A percentile compares a stretch with the other conserved stretches of the same genome.
Evolutionary conservation across 148 eudicot genomes (phyloP).

Genomic region (Drosera capensis): DNA sequence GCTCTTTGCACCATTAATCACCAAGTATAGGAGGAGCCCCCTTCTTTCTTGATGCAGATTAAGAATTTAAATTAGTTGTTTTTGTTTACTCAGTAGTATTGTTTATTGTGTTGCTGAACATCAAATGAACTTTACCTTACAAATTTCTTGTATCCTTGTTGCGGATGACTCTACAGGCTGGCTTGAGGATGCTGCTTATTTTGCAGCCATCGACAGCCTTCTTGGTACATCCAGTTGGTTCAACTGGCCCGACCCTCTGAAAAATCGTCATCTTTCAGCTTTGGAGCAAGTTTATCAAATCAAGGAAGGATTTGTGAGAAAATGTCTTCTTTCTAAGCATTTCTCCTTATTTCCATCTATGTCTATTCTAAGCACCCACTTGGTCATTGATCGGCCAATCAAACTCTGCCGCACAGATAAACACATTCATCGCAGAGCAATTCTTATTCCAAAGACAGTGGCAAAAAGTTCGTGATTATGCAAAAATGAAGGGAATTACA

Average conservation of each 20-base stretch:
- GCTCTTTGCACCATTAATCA: too few relatives aligned
- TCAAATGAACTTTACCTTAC: neutral
- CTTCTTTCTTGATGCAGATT: too few relatives aligned
- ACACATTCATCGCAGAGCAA: slow-evolving; percentile 72
- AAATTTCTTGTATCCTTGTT: slow-evolving; percentile 1
- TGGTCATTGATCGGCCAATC: slow-evolving; percentile 13
- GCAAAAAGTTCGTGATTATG: slow-evolving; percentile 72
- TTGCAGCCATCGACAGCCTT: slow-evolving; percentile 83
- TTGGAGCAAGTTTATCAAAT: slow-evolving; percentile 66
- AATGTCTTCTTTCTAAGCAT: slow-evolving; percentile 7
- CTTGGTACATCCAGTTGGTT: slow-evolving; percentile 62
- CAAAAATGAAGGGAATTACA: slow-evolving; percentile 52
- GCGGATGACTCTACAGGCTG: slow-evolving; percentile 58
- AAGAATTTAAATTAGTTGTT: too few relatives aligned
- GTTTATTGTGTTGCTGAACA: too few relatives aligned
- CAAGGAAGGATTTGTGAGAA: slow-evolving; percentile 68
- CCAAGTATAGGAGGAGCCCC: too few relatives aligned
- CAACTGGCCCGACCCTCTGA: slow-evolving; percentile 90
- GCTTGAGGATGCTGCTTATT: slow-evolving; percentile 97
- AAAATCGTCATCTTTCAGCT: slow-evolving; percentile 77
- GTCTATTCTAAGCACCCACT: slow-evolving; percentile 5
- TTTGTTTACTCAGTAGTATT: too few relatives aligned
- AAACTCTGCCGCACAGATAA: slow-evolving; percentile 46
- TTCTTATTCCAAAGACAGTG: slow-evolving; percentile 96
- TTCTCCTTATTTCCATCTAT: neutral